Base-by-base conservation (phyloP, 257 asterid species). In the Solanum ahanhuiri region DNA sequence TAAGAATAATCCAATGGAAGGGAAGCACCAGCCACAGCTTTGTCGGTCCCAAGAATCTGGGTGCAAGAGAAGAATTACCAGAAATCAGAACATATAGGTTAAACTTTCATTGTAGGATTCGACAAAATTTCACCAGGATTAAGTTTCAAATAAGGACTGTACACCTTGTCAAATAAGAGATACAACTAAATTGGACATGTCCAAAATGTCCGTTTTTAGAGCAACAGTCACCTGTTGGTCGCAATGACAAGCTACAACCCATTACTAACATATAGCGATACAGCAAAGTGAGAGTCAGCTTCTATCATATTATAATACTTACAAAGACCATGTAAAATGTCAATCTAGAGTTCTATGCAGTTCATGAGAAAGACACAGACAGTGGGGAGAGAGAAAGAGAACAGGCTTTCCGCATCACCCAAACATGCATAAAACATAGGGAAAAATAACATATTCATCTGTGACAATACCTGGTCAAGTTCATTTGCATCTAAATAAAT, bases 11-110 rank as follows among this genome's bases (percentile, higher is more conserved):
- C 88, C 83, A 87, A 85, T 45, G 90, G 95, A 86, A 85, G 83
- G 45, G 93, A 89, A 87, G 89, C 89, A 86, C 82, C 81, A 22
- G 85, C 90, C 45, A 90, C 64, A 4, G 92, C 92, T 69, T 75
- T 85, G 33, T 90, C 95, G 20, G 92, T 82, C 60, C 91, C 95
- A 88, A 94, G 99, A 86, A 97, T 92, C 99, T 95, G 91, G 89
- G 15, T 54, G 35, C 85, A 86, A 48, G 43, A 48, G 67, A 81
- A 81, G 67, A 34, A 81, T 81, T 81, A 48, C 67, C 41, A 67
- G 72, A 43, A 48, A 48, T 48, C 41, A 85, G 34, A 71, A 83
- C 22, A 73, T 77, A 64, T 39, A 71, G 63, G 23, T 45, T 14
- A 48, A 41, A 77, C 33, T 7, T 43, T 75, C 17, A 12, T 45